These are phyloP conservation scores for Breviolum minutum DNA, from an alignment of 73 alveolate genomes.

Conservation along the genomic window DNA sequence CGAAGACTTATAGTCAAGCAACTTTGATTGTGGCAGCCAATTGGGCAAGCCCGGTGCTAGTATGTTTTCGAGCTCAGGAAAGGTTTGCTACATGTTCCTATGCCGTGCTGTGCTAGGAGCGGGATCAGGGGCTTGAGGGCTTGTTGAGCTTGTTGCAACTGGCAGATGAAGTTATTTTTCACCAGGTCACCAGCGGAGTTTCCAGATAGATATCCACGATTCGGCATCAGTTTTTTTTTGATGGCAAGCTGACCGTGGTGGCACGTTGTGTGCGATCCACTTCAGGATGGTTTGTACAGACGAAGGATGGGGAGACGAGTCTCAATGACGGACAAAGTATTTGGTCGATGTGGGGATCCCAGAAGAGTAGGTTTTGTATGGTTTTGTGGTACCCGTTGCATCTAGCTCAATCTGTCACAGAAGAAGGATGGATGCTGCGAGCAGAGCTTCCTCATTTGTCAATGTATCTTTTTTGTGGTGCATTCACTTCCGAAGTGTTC, in stretches of 20 bases:
- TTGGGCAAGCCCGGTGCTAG: too few species aligned
- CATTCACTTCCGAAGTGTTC: too few species aligned
- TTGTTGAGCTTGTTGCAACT: too few species aligned
- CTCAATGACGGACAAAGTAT: neutral
- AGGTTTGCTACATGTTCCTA: neutral
- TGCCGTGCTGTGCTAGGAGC: neutral
- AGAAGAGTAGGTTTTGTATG: neutral
- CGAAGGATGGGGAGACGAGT: constrained; percentile 34
- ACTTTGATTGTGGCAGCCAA: too few species aligned
- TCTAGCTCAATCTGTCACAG: neutral
- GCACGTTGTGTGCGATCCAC: too few species aligned
- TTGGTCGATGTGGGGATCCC: constrained; percentile 16
- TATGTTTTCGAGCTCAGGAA: neutral
- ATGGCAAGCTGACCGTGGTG: too few species aligned
- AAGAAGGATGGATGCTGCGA: neutral
- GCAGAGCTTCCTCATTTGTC: neutral
- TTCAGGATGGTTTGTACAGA: constrained; percentile 37
- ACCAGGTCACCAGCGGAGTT: neutral
- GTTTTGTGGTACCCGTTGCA: neutral
- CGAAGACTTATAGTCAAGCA: too few species aligned
- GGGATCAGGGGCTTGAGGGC: neutral
- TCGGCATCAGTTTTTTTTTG: too few species aligned
- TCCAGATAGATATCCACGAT: neutral
- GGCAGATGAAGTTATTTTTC: too few species aligned
- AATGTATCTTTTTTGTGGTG: too few species aligned